Base-by-base conservation (phyloP, 1,284 basidiomycete genomes). In the Vanrija sp. region DNA sequence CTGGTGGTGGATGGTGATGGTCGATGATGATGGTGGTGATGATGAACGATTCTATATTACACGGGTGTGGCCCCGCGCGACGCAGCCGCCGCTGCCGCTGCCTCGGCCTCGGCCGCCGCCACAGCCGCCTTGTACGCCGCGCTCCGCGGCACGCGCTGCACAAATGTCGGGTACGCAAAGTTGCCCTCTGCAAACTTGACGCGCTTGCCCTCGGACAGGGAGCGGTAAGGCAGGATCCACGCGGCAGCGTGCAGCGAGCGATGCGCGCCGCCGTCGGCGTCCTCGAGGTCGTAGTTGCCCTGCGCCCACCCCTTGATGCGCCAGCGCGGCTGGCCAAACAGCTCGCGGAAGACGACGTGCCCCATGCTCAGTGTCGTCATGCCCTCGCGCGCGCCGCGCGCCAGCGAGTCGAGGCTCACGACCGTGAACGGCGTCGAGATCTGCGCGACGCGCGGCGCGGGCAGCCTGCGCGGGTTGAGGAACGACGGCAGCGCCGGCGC, bases 321-420 rank as follows among this genome's bases (percentile, higher is more conserved):
- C 73, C 74, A 70, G 19, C 72, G 54, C 3, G 61, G 46, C 48
- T 69, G 69, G 12, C 58, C 79, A 60, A 89, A 67, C 38, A 91
- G 79, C n/a, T 85, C 84, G 67, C 83, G 85, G 28, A 90, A 83
- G 60, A 88, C 88, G 34, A 85, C 82, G 63, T 83, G 82, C 61
- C 91, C 91, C 18, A 88, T 87, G 6, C 87, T 89, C 46, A 91
- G 77, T 19, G 87, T 91, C 54, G 89, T 91, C 86, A 88, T 86
- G 1, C 86, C 85, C 29, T 83, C 78, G 40, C 74, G 76, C 0
- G 86, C 84, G 23, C 88, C 89, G 71, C 63, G 54, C 3, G 82
- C 82, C 10, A 86, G 77, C 76, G 88, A 78, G 61, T 85, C 86
- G 52, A 83, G 80, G 9, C 65, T 62, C 21, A 74, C 72, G 38